Base-by-base conservation (phyloP, 768 basidiomycete species). In the Amanita pseudoporphyria region DNA sequence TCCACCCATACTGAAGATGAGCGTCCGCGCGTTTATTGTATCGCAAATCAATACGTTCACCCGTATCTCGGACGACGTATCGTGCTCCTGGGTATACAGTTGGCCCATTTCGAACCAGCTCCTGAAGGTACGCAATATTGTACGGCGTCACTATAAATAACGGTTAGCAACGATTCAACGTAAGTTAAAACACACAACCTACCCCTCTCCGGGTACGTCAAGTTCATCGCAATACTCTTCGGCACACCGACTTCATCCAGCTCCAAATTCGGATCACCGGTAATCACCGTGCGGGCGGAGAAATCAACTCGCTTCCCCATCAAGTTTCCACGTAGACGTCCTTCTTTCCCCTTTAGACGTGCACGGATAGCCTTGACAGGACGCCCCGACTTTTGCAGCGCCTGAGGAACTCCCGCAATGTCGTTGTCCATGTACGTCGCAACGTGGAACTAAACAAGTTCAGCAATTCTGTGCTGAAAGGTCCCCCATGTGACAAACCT, bases 361-460 rank as follows among this genome's bases (percentile, higher is more conserved):
- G 95, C 93, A 51, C 96, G 91, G 59, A 99, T 97, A 31, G 96
- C 94, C 67, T 99, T 99, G 52, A 99, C 87, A 22, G 96, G 94
- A 52, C 96, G 81, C 26, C 96, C 96, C 36, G 91, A 94, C 67
- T 98, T 98, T 61, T 98, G 96, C 56, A 95, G 69, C 2, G 96
- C 93, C 61, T 97, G 95, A 1, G 96, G 96, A 31, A 97, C 90
- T 39, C 96, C 96, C 30, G 96, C 93, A 51, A 98, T 94, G 61
- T 98, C 94, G 62, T 99, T 99, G 62, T 99, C 96, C 95, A 99
- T 99, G 63, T 98, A 99, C 0, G 96, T 98, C 2, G 96, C 96
- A 53, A 97, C 93, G 61, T 99, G 96, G 64, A 94, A 99, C 91
- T 96, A 56, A 10, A 52, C 38, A 49, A 53, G 52, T 43, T 47